Evolutionary conservation across 2,329 filamentous ascomycete genomes (phyloP), one percentile per base, ranked within the genome.

Genomic region (Amauroascus niger): DNA sequence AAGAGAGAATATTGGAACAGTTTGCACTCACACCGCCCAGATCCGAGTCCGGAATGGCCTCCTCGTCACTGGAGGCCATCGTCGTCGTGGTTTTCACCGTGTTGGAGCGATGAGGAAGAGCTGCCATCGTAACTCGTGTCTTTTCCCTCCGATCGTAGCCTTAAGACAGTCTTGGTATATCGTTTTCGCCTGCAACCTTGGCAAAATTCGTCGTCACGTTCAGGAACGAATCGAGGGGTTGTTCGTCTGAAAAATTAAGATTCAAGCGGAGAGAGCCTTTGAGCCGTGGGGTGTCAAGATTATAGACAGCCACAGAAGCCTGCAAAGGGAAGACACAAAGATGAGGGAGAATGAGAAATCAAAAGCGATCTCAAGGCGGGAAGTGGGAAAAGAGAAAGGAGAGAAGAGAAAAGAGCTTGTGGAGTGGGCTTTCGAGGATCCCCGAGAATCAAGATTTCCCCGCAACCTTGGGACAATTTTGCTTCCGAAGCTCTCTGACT

Each of bases 31-130:
- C 70, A 64, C 69, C 67, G 59, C 66, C 72, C 57, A 69, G 69
- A 60, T 73, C 71, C 6, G 67, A 67, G 6, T 68, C 63, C 7
- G 69, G 67, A 55, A 72, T 67, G 6, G 65, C 69, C 9, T 55
- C 54, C 9, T 59, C 61, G 49, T 62, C 55, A 24, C 60, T 59
- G 2, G 57, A 57, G 16, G 24, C 40, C 8, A 35, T 45, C 3
- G 57, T 60, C 11, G 53, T 45, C n/a, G 47, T 52, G 44, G 65
- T 67, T 26, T 63, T 57, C 16, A 53, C 49, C 47, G 53, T 57
- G 1, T 14, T 32, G 7, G 56, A 53, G 20, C 56, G 56, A 41
- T 46, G 53, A 16, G 50, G 53, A 16, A 53, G 44, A 32, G 22
- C 26, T 22, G 26, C 28, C 37, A 43, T 51, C 18, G 6, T 50